Base-by-base conservation (phyloP, 768 basidiomycete species). In the Mrakia blollopis region DNA sequence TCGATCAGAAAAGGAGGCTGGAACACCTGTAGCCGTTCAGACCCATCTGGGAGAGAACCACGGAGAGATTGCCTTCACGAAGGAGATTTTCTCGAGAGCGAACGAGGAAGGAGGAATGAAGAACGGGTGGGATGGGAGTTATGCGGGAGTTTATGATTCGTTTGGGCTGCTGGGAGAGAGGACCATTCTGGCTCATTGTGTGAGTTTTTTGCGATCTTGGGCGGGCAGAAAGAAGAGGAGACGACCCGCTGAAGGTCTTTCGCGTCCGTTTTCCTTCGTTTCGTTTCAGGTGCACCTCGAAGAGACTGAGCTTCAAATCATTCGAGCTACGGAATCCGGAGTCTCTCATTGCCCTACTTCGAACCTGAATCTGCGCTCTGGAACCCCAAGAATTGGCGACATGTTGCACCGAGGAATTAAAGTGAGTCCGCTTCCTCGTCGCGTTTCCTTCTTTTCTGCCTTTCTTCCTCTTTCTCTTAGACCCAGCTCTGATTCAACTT, bases 41-140 rank as follows among this genome's bases (percentile, higher is more conserved):
- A 98, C 96, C 3, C 96, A 98, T 83, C 89, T 98, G 62, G 89
- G 91, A 21, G 96, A 98, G 85, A 96, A 94, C 82, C 84, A 81
- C 1, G 81, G 86, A 30, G 96, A 98, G 83, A 86, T 96, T 74
- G 85, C 84, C 35, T 87, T 88, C 80, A 90, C 91, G 1, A 86
- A 87, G 73, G 80, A 85, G 68, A 86, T 92, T 28, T 98, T 78
- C 25, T 35, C 14, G 14, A 21, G 47, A 18, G 47, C 47, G 13
- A 30, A 30, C 2, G 65, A 70, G 28, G 35, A 39, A 25, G 71
- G 23, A 23, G 39, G 28, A 23, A 74, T 44, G 63, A 50, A 52
- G 62, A 67, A 67, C 18, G 18, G 8, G 21, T 75, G 77, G 77
- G 77, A 74, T 41, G 68, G 77, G 21, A 74, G 73, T 28, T 78